A percentile compares a stretch with the other conserved stretches of the same genome.
phyloP scores from a whole-genome alignment of 371 early-diverging fungal genomes.

The Mucor racemosus region DNA sequence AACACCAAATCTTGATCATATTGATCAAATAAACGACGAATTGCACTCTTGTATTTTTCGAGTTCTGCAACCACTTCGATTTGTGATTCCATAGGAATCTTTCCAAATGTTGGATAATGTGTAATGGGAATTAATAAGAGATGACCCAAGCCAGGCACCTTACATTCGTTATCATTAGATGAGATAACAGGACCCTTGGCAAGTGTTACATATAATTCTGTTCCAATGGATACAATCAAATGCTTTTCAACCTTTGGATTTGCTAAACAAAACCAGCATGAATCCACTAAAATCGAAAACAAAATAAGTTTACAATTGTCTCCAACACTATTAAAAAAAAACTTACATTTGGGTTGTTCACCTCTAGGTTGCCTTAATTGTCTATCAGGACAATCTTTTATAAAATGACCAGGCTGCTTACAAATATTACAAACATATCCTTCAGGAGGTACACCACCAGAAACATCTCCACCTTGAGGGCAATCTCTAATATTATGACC shows the following conservation, averaged over 20 bases:
- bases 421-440: conserved; percentile 63
- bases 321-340: neutral
- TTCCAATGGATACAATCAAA: conserved; percentile 76
- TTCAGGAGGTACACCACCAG: conserved; percentile 30
- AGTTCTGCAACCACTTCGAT: conserved; percentile 57
- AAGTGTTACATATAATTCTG: conserved; percentile 72
- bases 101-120: conserved; percentile 64
- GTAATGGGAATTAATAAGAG: conserved; percentile 74
- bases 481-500: conserved; percentile 74
- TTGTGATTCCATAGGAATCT: conserved; percentile 48
- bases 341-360: conserved; percentile 25
- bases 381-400: conserved; percentile 66
- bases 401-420: conserved; percentile 63
- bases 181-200: conserved; percentile 76
- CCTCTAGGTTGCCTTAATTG: conserved; percentile 7
- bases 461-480: conserved; percentile 39
- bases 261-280: conserved; percentile 91
- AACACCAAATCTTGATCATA: conserved; percentile 63
- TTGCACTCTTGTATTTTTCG: conserved; percentile 59
- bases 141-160: conserved; percentile 75
- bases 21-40: conserved; percentile 50
- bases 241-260: conserved; percentile 82
- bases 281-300: conserved; percentile 28
- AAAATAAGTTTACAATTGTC: neutral
- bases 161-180: conserved; percentile 17